Conservation (phyloP, 352 stramenopile species). For the Phytopythium sindhum region DNA sequence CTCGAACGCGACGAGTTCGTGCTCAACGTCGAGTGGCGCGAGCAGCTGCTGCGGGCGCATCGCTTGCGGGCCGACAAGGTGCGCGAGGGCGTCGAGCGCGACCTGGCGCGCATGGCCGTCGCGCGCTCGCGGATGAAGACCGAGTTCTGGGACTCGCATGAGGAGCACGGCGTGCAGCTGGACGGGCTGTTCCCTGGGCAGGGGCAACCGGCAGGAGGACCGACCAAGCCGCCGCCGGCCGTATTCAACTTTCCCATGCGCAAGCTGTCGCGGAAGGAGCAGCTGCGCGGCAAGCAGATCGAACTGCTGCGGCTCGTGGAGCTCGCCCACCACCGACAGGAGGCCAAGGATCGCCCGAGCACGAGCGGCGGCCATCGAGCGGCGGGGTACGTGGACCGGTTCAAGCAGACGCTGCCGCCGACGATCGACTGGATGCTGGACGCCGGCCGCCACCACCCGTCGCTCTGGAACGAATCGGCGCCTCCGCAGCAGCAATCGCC, state of each 20-base stretch:
- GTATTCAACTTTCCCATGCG: constrained; percentile 87
- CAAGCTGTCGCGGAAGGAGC: constrained; percentile 42
- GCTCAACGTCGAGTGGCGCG: constrained; percentile 77
- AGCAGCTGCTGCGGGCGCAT: constrained; percentile 50
- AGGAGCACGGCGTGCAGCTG: constrained; percentile 60
- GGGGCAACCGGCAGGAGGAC: not conserved
- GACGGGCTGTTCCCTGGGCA: constrained; percentile 37
- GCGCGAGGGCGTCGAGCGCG: constrained; percentile 55
- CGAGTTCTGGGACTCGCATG: constrained; percentile 90
- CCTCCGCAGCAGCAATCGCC: constrained; percentile 7
- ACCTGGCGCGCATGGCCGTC: constrained; percentile 75
- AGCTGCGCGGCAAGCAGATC: constrained; percentile 45
- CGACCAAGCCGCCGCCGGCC: constrained; percentile 18
- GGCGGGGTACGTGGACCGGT: not conserved
- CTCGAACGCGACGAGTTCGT: constrained; percentile 88
- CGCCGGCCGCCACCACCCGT: constrained; percentile 43
- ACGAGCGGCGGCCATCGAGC: not conserved
- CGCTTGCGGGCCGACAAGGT: constrained; percentile 52
- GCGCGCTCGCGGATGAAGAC: constrained; percentile 82
- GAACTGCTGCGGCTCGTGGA: constrained; percentile 64
- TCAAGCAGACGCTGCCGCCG: constrained; percentile 11
- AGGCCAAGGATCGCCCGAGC: constrained; percentile 19
- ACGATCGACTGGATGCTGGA: constrained; percentile 59
- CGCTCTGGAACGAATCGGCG: constrained; percentile 23
- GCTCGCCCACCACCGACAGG: constrained; percentile 56